Evolutionary conservation across 257 asterid genomes (phyloP), one percentile per base, ranked within the genome.

Genomic region (Coffea canephora): DNA sequence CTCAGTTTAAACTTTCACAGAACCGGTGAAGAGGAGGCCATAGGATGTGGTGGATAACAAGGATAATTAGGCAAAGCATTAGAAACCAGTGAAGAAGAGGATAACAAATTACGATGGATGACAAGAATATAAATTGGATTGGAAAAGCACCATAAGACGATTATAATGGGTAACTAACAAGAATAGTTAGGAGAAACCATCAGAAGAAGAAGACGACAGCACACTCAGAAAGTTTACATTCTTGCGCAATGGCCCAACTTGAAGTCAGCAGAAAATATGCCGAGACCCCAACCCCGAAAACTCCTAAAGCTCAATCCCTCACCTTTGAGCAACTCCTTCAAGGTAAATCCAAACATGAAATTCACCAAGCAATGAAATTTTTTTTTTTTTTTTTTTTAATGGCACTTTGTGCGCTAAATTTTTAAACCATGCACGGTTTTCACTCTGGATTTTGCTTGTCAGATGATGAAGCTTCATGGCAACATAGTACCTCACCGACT

Each of bases 271-370:
- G 82, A 67, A 82, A 81, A 80, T 43, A 66, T 49, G 66, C 78
- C 2, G 90, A 91, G 25, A 79, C 88, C 73, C 80, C 87, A 19
- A 81, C 88, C 55, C 81, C 87, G n/a, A 80, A 70, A 78, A 83
- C 82, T 59, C 89, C 89, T 23, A 69, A 52, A 72, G 73, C 88
- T 77, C 91, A 78, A 75, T 85, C 91, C 31, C 88, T 94, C 31
- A 84, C 96, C 59, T 88, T 87, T 84, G 96, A 88, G 68, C 98
- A 89, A 68, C 85, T 86, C 74, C 86, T 90, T 6, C 89, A 85
- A 83, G 97, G 97, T 92, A 59, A 52, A n/a, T 65, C 13, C 31
- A 70, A 41, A 19, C 61, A 25, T 45, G 50, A 69, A 69, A 8
- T 69, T 25, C 19, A 65, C 41, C 2, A 9, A 59, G 9, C 57